Evolutionary conservation across 2,329 filamentous ascomycete genomes (phyloP).

Genomic region (Penicillium oxalicum): DNA sequence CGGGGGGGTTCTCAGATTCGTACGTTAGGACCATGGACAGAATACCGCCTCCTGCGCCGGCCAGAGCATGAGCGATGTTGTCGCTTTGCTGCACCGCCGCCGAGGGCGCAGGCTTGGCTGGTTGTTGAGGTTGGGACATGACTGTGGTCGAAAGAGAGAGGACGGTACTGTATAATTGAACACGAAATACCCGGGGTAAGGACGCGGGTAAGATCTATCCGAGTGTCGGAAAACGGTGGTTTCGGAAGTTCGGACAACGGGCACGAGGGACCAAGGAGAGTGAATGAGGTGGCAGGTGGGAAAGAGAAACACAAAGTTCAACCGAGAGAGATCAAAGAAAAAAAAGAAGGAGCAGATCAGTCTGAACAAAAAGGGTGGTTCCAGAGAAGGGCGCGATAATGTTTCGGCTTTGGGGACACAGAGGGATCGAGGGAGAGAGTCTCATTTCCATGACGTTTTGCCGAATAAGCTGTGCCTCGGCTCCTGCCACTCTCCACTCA

Average conservation of each 20-base stretch:
- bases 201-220: too few relatives aligned
- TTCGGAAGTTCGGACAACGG: not conserved
- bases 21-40: conserved; percentile 94
- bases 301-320: not conserved
- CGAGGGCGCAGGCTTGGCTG: conserved; percentile 47
- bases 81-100: conserved; percentile 76
- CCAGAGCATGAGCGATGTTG: conserved; percentile 92
- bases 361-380: conserved; percentile 4
- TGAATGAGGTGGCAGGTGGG: not conserved
- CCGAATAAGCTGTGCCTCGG: conserved; percentile 32
- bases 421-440: conserved; percentile 8
- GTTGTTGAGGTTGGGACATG: conserved; percentile 38
- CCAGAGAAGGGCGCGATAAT: conserved; percentile 23
- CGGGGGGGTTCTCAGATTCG: conserved; percentile 15
- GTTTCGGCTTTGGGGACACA: conserved; percentile 22
- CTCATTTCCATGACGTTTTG: conserved; percentile 33
- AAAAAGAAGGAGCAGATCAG: conserved; percentile 6
- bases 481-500: conserved; percentile 16
- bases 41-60: conserved; percentile 86
- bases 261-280: not conserved
- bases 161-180: not conserved
- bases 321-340: not conserved
- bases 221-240: not conserved
- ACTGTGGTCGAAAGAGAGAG: not conserved
- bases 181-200: not conserved